phyloP scores from a whole-genome alignment of 2,329 filamentous ascomycete species.

The Monilinia aucupariae region DNA sequence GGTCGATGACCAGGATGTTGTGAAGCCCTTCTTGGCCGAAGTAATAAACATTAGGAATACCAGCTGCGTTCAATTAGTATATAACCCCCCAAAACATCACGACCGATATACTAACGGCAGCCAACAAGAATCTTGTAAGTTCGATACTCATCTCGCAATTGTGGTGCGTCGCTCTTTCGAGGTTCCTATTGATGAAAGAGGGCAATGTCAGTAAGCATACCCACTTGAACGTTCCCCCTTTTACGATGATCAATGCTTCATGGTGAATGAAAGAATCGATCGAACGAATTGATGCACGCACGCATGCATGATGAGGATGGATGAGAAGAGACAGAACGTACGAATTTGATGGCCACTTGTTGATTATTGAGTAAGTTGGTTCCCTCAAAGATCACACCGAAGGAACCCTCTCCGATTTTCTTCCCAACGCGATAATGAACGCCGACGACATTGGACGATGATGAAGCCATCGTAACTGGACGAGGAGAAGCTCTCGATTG shows the following conservation, averaged over 20 bases:
- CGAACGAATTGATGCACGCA: too few relatives aligned
- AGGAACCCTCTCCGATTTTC: constrained; percentile 98
- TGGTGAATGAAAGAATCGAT: neutral
- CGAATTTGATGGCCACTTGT: constrained; percentile 99
- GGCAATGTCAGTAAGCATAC: neutral
- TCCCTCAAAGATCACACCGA: constrained; percentile 97
- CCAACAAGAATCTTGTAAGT: constrained; percentile 99
- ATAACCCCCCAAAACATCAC: constrained; percentile 16
- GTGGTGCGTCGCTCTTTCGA: constrained; percentile 95
- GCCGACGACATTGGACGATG: constrained; percentile 83
- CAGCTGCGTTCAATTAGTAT: constrained; percentile 56
- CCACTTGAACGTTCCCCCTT: neutral
- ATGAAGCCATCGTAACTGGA: constrained; percentile 32
- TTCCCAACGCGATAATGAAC: constrained; percentile 98
- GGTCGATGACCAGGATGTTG: constrained; percentile 97
- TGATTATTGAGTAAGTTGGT: constrained; percentile 99
- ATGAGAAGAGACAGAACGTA: constrained; percentile 45
- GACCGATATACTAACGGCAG: constrained; percentile 70
- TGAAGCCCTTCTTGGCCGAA: constrained; percentile 97
- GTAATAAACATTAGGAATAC: constrained; percentile 99
- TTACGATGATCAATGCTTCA: neutral
- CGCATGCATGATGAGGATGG: neutral
- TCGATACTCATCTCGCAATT: constrained; percentile 95
- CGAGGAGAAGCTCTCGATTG: constrained; percentile 24
- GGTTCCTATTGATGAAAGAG: constrained; percentile 62